phyloP scores from a whole-genome alignment of 768 basidiomycete genomes.

The Lentinula detonsa region DNA sequence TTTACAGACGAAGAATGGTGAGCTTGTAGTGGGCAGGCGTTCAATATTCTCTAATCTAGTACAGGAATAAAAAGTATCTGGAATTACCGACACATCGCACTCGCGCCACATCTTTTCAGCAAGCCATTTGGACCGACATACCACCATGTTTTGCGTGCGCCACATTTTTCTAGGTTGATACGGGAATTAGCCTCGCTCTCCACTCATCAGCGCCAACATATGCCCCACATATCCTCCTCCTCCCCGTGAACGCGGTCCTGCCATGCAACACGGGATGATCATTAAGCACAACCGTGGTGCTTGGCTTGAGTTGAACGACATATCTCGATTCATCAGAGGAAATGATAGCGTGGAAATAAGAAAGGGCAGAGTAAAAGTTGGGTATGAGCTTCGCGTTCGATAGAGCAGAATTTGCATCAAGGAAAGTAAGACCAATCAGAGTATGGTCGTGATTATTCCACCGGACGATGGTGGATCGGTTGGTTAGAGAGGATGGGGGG shows the following conservation, averaged over 20 bases:
- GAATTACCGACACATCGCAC: too few relatives aligned
- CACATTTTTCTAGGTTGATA: neutral
- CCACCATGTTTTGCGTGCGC: too few relatives aligned
- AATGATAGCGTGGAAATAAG: conserved; percentile 70
- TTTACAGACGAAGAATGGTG: too few relatives aligned
- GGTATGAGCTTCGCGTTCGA: too few relatives aligned
- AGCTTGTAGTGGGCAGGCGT: too few relatives aligned
- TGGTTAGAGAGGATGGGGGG: conserved; percentile 34
- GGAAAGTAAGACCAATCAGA: conserved; percentile 45
- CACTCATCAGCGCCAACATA: conserved; percentile 93
- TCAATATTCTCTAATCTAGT: too few relatives aligned
- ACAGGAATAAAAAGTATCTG: too few relatives aligned
- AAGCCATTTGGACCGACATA: too few relatives aligned
- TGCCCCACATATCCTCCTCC: conserved; percentile 91
- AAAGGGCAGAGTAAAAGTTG: conserved; percentile 72
- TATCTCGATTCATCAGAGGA: conserved; percentile 82
- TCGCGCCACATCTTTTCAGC: too few relatives aligned
- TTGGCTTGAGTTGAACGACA: conserved; percentile 86
- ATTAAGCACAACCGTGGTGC: conserved; percentile 84
- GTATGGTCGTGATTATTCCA: conserved; percentile 97
- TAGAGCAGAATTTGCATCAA: too few relatives aligned
- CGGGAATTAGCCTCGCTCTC: conserved; percentile 66
- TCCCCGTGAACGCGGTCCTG: conserved; percentile 84
- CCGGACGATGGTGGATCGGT: conserved; percentile 58
- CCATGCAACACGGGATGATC: conserved; percentile 95